Base-by-base conservation (phyloP, 2,329 filamentous ascomycete genomes). In the Lasiodiplodia sp. region DNA sequence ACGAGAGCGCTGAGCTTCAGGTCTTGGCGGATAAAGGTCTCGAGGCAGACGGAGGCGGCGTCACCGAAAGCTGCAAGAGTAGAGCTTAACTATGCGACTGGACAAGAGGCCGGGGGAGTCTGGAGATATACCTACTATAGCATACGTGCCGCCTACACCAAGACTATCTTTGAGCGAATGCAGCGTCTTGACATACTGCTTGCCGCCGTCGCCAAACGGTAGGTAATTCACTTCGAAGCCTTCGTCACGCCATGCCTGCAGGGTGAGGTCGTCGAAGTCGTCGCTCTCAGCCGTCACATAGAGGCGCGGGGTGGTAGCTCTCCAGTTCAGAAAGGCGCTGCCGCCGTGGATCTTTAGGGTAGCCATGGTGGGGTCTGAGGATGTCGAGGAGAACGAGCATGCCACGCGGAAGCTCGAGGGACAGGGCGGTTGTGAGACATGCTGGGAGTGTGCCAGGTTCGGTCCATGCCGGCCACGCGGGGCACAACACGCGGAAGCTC, bases 161-260 rank as follows among this genome's bases (percentile, higher is more conserved):
- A 89, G 85, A 11, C 82, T 81, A 51, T 88, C 86, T 64, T 85
- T 85, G 44, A 87, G 77, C 21, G 79, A 78, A 70, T 85, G 83
- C 68, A 90, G 74, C 66, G 78, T 78, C 58, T 80, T 76, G n/a
- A 83, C 78, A 63, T 83, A 85, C 56, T 79, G 77, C 68, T 81
- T 79, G 21, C 85, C 84, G 18, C 85, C 83, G 47, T 85, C 83
- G 7, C 81, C 79, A 70, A 83, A 75, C 2, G 87, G 85, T 1
- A 89, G 75, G 73, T 90, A 90, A 31, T 82, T 79, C 2, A 88
- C 83, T 21, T 84, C 79, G 73, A 89, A 91, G 1, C 88, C 88
- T 75, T 91, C 88, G 49, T 87, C 83, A 37, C 81, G 78, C 86
- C 87, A 90, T 67, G 85, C 82, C 55, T 83, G 80, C 67, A 87